phyloP scores from a whole-genome alignment of 768 basidiomycete genomes.

The Leucocoprinus birnbaumii region DNA sequence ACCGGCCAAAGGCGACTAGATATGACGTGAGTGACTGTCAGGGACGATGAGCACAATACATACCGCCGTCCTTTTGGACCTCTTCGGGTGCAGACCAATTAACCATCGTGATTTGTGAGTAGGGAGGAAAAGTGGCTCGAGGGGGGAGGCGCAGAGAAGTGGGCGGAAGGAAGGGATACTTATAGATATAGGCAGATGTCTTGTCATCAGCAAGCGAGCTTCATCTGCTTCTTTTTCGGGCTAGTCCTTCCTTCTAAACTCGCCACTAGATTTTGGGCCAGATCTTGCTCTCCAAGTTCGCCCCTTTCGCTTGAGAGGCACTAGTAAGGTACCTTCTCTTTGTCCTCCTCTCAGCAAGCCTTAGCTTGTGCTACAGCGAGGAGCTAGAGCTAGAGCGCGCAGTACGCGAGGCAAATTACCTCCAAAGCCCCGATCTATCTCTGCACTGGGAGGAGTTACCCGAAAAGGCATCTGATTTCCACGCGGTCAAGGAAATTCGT shows the following conservation, averaged over 20 bases:
- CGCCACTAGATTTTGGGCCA: not conserved
- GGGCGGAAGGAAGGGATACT: conserved; percentile 17
- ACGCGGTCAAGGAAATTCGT: not conserved
- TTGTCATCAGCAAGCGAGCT: conserved; percentile 1
- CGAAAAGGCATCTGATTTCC: not conserved
- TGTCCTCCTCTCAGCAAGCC: not conserved
- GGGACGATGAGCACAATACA: conserved; percentile 8
- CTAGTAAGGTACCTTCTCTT: not conserved
- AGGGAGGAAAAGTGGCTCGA: not conserved
- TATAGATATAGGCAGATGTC: conserved; percentile 13
- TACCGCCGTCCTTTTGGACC: conserved; percentile 46
- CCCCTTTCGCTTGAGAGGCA: not conserved
- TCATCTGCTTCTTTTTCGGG: not conserved
- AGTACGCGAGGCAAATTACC: not conserved
- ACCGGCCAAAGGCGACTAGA: conserved; percentile 45
- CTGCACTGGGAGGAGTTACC: not conserved
- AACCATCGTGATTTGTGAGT: conserved; percentile 38
- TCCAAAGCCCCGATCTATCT: not conserved
- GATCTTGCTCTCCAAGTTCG: not conserved
- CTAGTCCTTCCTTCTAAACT: not conserved
- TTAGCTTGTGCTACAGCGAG: no score
- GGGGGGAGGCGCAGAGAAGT: conserved; percentile 14
- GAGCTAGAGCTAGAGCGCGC: no score
- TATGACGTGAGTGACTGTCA: not conserved
- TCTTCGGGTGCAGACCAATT: conserved; percentile 53